These are phyloP conservation scores for Colletotrichum tamarilloi DNA, from an alignment of 2,329 filamentous ascomycete species.

Conservation along the genomic window DNA sequence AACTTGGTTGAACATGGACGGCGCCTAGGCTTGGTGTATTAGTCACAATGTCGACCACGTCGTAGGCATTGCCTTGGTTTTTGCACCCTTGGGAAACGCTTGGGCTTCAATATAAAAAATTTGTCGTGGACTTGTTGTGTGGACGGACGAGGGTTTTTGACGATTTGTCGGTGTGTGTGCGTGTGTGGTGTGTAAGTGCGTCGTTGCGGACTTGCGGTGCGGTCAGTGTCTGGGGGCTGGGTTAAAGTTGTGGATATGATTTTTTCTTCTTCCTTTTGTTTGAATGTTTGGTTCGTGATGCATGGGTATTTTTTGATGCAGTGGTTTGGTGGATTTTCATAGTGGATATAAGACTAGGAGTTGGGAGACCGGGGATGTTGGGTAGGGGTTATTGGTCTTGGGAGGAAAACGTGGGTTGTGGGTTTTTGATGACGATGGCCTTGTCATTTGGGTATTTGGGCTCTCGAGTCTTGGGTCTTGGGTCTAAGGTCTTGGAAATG, in stretches of 20 bases:
- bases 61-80: neutral
- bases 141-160: constrained; percentile 16
- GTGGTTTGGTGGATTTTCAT: neutral
- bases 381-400: neutral
- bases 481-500: neutral
- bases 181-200: constrained; percentile 1
- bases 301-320: constrained; percentile 2
- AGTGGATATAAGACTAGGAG: neutral
- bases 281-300: neutral
- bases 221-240: neutral
- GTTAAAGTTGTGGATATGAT: neutral
- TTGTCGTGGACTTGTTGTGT: neutral
- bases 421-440: constrained; percentile 21
- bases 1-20: neutral
- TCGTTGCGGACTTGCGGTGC: neutral
- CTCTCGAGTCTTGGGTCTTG: no score
- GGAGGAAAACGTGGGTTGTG: constrained; percentile 27
- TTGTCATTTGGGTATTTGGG: constrained; percentile 12
- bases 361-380: neutral
- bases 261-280: neutral
- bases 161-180: constrained; percentile 13
- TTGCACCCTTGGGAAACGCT: neutral
- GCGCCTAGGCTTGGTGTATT: constrained; percentile 8
- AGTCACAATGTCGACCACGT: constrained; percentile 2
- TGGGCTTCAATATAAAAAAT: neutral